These are phyloP conservation scores for Colletotrichum tofieldiae DNA, from an alignment of 2,329 filamentous ascomycete genomes.

Conservation along the genomic window DNA sequence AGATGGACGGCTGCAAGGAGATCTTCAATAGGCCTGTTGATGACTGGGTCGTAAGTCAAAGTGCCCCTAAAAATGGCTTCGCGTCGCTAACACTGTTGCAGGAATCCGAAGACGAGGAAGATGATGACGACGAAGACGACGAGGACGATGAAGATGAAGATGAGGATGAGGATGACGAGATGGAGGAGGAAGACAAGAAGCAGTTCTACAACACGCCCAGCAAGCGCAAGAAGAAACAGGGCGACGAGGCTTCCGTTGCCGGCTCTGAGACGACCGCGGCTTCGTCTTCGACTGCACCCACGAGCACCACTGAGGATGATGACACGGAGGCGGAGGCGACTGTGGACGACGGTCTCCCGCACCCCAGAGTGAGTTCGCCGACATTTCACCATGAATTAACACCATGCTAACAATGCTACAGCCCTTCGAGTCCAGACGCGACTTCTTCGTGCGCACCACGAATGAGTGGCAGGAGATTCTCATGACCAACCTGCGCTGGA, in stretches of 20 bases:
- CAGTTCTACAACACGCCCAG: conserved; percentile 66
- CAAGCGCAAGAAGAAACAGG: conserved; percentile 71
- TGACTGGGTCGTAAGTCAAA: conserved; percentile 81
- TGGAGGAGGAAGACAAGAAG: conserved; percentile 61
- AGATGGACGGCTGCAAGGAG: conserved; percentile 93
- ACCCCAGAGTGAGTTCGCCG: conserved; percentile 67
- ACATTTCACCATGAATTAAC: neutral
- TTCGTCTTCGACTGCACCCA: conserved; percentile 47
- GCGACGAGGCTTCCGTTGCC: conserved; percentile 55
- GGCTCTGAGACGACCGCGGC: conserved; percentile 48
- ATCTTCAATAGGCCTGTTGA: conserved; percentile 87
- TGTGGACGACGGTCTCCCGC: conserved; percentile 82
- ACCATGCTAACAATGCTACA: conserved; percentile 56
- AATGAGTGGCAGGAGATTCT: conserved; percentile 92
- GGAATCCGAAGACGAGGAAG: conserved; percentile 73
- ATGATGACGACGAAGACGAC: conserved; percentile 72
- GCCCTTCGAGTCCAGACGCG: conserved; percentile 90
- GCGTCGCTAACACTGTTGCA: conserved; percentile 52
- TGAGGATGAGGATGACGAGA: conserved; percentile 64
- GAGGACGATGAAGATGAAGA: conserved; percentile 70
- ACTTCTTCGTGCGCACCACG: conserved; percentile 92
- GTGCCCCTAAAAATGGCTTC: conserved; percentile 50
- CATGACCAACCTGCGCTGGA: conserved; percentile 81
- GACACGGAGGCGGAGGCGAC: conserved; percentile 66
- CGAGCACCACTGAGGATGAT: conserved; percentile 57